Evolutionary conservation across 306 rosid species (phyloP), one percentile per base, ranked within the genome.

Genomic region (Pyrus betulifolia): DNA sequence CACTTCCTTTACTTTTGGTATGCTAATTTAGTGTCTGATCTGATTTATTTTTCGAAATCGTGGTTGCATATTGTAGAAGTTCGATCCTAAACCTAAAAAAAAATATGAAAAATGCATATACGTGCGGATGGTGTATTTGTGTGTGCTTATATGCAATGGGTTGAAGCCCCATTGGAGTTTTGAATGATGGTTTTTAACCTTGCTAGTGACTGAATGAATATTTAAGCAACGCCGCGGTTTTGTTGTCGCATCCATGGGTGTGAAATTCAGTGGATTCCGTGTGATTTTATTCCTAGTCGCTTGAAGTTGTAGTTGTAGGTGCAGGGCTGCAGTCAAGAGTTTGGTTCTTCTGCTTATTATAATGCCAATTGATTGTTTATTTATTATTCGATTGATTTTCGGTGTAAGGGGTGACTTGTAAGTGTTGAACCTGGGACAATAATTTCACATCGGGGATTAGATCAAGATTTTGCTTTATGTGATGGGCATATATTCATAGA

Each of bases 1-100:
- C 44, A 3, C 14, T 8, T 31, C 33, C 46, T 52, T 8, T 67
- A 27, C 7, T 22, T 77, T 31, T 61, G 73, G 31, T 59, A 22
- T 79, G 62, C 18, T 82, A 42, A 23, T 71, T 72, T 60, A 38
- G 38, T 38, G 52, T n/a, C 14, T 22, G 52, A 57, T 72, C 58
- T 19, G 27, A 5, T 71, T 52, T 45, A 4, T 30, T 33, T 22
- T 31, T 21, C 4, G 22, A 14, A 35, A 57, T 35, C 11, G 67
- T 22, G 52, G 67, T 58, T 35, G 46, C 45, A n/a, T 71, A 21
- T 2, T 12, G 12, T 58, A 19, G 27, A n/a, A 10, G 23, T 44
- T 61, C 21, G 57, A 74, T 13, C 40, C 27, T 79, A 19, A 59
- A 3, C 11, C 11, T 2, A 3, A 28, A 55, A 55, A 55, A 55